phyloP scores from a whole-genome alignment of 2,329 filamentous ascomycete species.

The Orbilia brochopaga region DNA sequence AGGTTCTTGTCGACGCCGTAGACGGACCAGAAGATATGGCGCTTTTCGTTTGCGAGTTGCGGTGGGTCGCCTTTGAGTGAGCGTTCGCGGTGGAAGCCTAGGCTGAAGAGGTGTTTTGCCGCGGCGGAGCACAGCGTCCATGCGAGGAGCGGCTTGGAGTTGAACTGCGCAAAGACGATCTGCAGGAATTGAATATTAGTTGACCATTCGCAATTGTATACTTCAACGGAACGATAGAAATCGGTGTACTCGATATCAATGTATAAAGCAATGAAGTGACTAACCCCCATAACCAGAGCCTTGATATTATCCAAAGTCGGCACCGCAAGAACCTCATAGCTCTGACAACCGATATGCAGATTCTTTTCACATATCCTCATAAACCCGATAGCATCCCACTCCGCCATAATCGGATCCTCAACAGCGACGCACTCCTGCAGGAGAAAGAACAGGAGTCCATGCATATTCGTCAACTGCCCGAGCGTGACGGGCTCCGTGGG shows the following conservation, averaged over 20 bases:
- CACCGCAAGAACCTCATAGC: slow-evolving; percentile 40
- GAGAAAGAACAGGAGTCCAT: slow-evolving; percentile 37
- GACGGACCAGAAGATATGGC: slow-evolving; percentile 45
- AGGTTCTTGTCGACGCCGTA: slow-evolving; percentile 47
- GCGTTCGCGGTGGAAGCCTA: slow-evolving; percentile 43
- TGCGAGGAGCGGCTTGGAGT: slow-evolving; percentile 38
- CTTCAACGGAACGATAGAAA: background rate
- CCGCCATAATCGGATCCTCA: slow-evolving; percentile 29
- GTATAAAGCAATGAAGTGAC: background rate
- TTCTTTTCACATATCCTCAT: slow-evolving; percentile 38
- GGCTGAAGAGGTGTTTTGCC: slow-evolving; percentile 31
- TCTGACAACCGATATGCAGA: slow-evolving; percentile 47
- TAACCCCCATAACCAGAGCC: slow-evolving; percentile 33
- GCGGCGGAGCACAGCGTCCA: slow-evolving; percentile 47
- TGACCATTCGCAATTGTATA: background rate
- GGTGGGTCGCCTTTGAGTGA: slow-evolving; percentile 35
- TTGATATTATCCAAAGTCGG: slow-evolving; percentile 38
- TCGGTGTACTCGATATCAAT: too few species aligned
- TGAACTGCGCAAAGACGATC: slow-evolving; percentile 35
- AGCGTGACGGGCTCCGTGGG: slow-evolving; percentile 44
- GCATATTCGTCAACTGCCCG: slow-evolving; percentile 44
- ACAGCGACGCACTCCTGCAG: slow-evolving; percentile 36
- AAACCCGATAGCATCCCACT: slow-evolving; percentile 28
- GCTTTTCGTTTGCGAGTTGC: slow-evolving; percentile 38
- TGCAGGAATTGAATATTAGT: background rate